Evolutionary conservation across 1,139 yeast species (phyloP), one percentile per base, ranked within the genome.

Genomic region (Zygosaccharomyces pseudobailii): DNA sequence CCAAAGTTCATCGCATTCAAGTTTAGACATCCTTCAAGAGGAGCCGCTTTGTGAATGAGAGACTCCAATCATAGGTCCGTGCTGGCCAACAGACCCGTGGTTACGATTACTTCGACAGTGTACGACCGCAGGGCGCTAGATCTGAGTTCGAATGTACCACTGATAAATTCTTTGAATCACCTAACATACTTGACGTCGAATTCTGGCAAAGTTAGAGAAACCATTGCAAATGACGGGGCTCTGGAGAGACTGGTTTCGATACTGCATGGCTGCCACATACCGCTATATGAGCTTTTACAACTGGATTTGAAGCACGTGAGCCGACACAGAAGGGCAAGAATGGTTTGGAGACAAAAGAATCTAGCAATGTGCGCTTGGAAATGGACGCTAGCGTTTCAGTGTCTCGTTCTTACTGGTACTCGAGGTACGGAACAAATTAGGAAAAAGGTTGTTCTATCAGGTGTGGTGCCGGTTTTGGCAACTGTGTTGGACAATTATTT

Each of bases 341-440:
- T 49, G 34, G 55, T 68, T 13, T 58, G 55, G 36, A 64, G 62
- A 47, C 66, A 66, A 45, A 69, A 68, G 40, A 58, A 62, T 42
- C 62, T 76, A 52, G 75, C 84, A 22, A 70, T 87, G 49, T 76
- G 82, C 17, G 92, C 95, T 0, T 90, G 97, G 96, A 92, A 90
- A 69, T 92, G 98, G 98, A 87, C 96, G 5, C 71, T 92, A 50
- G 88, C 97, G 0, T 82, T 92, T 62, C 97, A 92, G 68, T 89
- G 97, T 62, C 71, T 92, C 51, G 96, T 90, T 0, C 76, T 89
- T 51, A 80, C 92, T 24, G 96, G 97, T 13, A 90, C 97, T 1
- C 75, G 97, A 56, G 98, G 98, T 27, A 82, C 95, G 1, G 97
- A 90, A 66, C 73, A 74, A 48, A 87, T 89, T 43, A 74, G 98